Conservation (phyloP, 805 yeast genomes). For the Ogataea trehaloabstinens region DNA sequence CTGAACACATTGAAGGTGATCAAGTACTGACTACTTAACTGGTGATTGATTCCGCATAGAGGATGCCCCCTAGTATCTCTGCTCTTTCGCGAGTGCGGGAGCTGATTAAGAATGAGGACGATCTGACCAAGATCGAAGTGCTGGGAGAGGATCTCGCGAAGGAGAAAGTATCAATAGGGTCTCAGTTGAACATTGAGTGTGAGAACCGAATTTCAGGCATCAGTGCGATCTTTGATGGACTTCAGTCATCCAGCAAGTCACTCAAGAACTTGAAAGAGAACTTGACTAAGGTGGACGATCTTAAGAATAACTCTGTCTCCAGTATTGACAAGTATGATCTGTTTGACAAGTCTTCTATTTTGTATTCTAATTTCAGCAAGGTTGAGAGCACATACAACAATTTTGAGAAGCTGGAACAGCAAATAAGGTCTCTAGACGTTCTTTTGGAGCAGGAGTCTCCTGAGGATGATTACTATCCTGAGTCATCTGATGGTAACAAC, state of each 20-base stretch:
- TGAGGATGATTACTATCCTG: slow-evolving; percentile 30
- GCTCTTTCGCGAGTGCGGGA: slow-evolving; percentile 24
- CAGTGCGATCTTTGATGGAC: slow-evolving; percentile 21
- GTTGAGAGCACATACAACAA: slow-evolving; percentile 64
- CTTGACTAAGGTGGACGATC: slow-evolving; percentile 31
- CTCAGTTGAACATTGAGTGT: slow-evolving; percentile 65
- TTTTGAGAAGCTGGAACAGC: slow-evolving; percentile 53
- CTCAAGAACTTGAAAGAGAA: slow-evolving; percentile 47
- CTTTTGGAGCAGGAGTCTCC: slow-evolving; percentile 49
- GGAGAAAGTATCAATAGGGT: slow-evolving; percentile 74
- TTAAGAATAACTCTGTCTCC: slow-evolving; percentile 44
- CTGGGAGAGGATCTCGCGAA: slow-evolving; percentile 55
- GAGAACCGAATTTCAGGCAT: slow-evolving; percentile 44
- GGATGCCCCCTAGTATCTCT: slow-evolving; percentile 16
- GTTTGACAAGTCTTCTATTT: slow-evolving; percentile 62
- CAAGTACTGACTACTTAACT: too few relatives aligned
- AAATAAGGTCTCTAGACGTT: slow-evolving; percentile 47
- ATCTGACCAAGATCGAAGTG: slow-evolving; percentile 50
- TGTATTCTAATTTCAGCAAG: slow-evolving; percentile 70
- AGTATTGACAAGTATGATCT: slow-evolving; percentile 66
- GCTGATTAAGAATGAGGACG: slow-evolving; percentile 34
- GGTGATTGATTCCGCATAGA: too few relatives aligned
- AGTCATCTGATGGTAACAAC: slow-evolving; percentile 46
- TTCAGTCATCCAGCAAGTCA: slow-evolving; percentile 37
- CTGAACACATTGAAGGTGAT: too few relatives aligned